Percentiles rank a stretch among this genome's conserved stretches.
phyloP scores from a whole-genome alignment of 2,329 filamentous ascomycete genomes.

The Trichoderma sp. region DNA sequence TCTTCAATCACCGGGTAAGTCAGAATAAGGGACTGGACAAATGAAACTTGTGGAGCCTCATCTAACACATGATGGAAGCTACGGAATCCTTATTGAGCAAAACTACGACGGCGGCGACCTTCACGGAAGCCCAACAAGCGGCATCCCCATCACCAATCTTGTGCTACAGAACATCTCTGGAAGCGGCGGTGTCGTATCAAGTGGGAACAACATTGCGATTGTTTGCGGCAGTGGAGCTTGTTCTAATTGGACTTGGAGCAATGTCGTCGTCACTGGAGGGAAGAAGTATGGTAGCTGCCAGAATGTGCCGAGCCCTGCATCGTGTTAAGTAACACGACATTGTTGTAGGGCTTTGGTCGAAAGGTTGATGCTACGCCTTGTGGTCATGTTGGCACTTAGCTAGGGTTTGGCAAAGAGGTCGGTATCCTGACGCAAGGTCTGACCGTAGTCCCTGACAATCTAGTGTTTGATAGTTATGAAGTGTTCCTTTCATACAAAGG shows the following conservation, averaged over 20 bases:
- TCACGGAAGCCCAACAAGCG: conserved; percentile 47
- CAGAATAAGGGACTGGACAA: not conserved
- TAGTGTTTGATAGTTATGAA: too few species aligned
- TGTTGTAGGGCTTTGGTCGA: too few species aligned
- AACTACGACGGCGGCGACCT: conserved; percentile 53
- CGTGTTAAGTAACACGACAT: not conserved
- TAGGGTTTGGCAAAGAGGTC: too few species aligned
- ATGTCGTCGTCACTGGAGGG: conserved; percentile 54
- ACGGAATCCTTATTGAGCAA: conserved; percentile 45
- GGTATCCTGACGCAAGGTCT: too few species aligned
- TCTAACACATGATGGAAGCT: conserved; percentile 28
- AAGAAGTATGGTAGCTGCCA: conserved; percentile 42
- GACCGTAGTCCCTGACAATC: too few species aligned
- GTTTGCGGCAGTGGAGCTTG: conserved; percentile 52
- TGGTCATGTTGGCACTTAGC: too few species aligned
- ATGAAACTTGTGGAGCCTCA: not conserved
- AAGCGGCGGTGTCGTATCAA: conserved; percentile 40
- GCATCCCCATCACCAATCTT: conserved; percentile 54
- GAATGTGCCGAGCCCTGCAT: conserved; percentile 34
- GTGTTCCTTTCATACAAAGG: too few species aligned
- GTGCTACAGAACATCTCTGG: conserved; percentile 48
- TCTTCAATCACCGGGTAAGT: conserved; percentile 42
- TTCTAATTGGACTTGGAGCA: conserved; percentile 56
- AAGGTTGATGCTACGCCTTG: too few species aligned
- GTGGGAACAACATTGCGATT: conserved; percentile 52